Evolutionary conservation across 768 basidiomycete species (phyloP), one percentile per base, ranked within the genome.

Genomic region (Termitomyces sp.): DNA sequence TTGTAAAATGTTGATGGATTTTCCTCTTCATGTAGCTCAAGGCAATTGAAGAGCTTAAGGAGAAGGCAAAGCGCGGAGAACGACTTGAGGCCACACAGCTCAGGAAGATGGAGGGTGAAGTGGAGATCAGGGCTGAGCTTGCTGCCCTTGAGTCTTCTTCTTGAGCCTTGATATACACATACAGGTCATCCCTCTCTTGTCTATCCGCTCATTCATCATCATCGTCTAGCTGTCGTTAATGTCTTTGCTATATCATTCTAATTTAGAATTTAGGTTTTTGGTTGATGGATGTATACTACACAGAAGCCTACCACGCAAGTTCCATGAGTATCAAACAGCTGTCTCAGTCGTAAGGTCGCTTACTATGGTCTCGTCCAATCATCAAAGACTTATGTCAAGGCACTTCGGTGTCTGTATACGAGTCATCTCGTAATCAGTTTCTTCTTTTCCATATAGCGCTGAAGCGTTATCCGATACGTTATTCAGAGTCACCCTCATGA

Each of bases 41-140:
- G 71, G 96, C 96, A n/a, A 98, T 99, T 64, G 94, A 98, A 22
- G 95, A 98, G 67, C 84, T 99, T 50, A 98, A 98, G 77, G 92
- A 91, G 63, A 94, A 95, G 76, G 82, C 85, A 27, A 88, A 84
- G 67, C 84, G 90, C 36, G 96, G 97, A 0, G 95, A 98, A 71
- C 84, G 88, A 55, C 80, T 99, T 32, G 96, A 99, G 72, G 88
- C 87, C 56, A 99, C 96, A 18, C 96, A 99, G 73, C 76, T 96
- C 64, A 91, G 90, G 84, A 99, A 99, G 84, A 96, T 98, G 66
- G 95, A 97, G 42, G 87, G 88, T 9, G 95, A 98, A 72, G 81
- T 69, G 9, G 90, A 90, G 59, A 93, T 98, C 67, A 78, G 85
- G 66, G 86, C 85, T 68, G 95, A 97, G 76, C 83, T 98, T 16